Conservation (phyloP, 441 rosid species). For the Macaranga tanarius region DNA sequence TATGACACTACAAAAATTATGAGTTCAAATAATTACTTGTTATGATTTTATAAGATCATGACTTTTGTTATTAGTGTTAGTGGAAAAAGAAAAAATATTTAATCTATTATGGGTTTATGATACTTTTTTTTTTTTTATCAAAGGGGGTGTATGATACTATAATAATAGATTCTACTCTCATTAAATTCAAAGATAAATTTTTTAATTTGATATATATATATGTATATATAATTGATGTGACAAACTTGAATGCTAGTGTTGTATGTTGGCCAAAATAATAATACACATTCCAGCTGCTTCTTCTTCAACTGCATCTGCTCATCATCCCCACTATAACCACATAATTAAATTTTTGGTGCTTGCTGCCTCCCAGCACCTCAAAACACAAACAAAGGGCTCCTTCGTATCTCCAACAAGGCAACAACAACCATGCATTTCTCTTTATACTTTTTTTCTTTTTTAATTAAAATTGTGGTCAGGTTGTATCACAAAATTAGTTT, state of each 20-base stretch:
- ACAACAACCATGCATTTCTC: background rate
- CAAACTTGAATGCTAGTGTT: slow-evolving; percentile 1
- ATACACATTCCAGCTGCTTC: background rate
- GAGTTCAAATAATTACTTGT: too few relatives aligned
- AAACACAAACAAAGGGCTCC: background rate
- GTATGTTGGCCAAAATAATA: background rate
- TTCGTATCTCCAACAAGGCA: background rate
- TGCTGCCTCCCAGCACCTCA: background rate
- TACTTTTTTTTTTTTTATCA: too few relatives aligned
- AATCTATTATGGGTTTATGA: too few relatives aligned
- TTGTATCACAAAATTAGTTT: background rate
- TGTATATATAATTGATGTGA: background rate
- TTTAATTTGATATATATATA: too few relatives aligned
- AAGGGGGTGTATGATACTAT: too few relatives aligned
- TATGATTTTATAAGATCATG: too few relatives aligned
- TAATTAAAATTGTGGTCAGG: background rate
- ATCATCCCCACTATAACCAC: background rate
- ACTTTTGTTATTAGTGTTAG: too few relatives aligned
- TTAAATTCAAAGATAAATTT: too few relatives aligned
- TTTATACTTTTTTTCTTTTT: background rate
- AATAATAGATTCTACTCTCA: too few relatives aligned
- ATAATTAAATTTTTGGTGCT: background rate
- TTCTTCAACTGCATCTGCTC: background rate
- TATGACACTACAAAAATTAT: too few relatives aligned
- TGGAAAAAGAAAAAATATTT: too few relatives aligned